A percentile compares a stretch with the other conserved stretches of the same genome.
These are phyloP conservation scores for Phytophthora pluvialis DNA, from an alignment of 352 stramenopile species.

Conservation along the genomic window DNA sequence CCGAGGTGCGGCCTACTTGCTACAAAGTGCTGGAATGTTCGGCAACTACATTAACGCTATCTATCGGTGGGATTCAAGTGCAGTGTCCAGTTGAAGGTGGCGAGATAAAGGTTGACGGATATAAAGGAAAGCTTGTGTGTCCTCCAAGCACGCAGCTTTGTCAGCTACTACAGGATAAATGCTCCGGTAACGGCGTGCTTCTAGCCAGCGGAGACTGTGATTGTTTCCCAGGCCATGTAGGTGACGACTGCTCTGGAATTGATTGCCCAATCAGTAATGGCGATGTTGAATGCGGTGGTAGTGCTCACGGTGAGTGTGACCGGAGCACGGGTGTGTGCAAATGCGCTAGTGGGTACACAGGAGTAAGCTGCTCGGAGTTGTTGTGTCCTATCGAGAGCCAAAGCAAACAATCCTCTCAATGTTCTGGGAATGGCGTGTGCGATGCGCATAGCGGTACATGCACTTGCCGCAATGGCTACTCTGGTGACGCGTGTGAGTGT, in stretches of 20 bases:
- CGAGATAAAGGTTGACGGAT: conserved; percentile 56
- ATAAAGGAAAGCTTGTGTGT: conserved; percentile 57
- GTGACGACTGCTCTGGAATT: conserved; percentile 59
- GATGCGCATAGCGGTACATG: conserved; percentile 55
- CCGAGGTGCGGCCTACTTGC: conserved; percentile 49
- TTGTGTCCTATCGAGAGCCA: conserved; percentile 47
- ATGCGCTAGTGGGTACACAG: conserved; percentile 60
- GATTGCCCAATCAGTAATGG: conserved; percentile 48
- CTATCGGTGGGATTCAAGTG: conserved; percentile 58
- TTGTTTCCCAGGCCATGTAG: conserved; percentile 61
- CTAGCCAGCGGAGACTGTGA: conserved; percentile 55
- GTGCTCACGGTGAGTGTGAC: conserved; percentile 53
- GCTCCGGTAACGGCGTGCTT: conserved; percentile 65
- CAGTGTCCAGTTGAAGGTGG: conserved; percentile 67
- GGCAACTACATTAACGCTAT: conserved; percentile 44
- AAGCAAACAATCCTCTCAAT: conserved; percentile 59
- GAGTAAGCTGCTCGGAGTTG: conserved; percentile 61
- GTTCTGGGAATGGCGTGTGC: conserved; percentile 71
- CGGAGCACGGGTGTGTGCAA: conserved; percentile 48
- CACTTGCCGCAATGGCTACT: conserved; percentile 58
- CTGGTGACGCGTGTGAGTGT: conserved; percentile 71
- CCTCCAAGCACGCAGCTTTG: conserved; percentile 57
- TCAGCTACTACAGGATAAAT: conserved; percentile 73
- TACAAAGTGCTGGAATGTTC: conserved; percentile 68
- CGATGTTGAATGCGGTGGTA: conserved; percentile 49